Base-by-base conservation (phyloP, 176 grass and related monocot genomes). In the Oryza longistaminata region DNA sequence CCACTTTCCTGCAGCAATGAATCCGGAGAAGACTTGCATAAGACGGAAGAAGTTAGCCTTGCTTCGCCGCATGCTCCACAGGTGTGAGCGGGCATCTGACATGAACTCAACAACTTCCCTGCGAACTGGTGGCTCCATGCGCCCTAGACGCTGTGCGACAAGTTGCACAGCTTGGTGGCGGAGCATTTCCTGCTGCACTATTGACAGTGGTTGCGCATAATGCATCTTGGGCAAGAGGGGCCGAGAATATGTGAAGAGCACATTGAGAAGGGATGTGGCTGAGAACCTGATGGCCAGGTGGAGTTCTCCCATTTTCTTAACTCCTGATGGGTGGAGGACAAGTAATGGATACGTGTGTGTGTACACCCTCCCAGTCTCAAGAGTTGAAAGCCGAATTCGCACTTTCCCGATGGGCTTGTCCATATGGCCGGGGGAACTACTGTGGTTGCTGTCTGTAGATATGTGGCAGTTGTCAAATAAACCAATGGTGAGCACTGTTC, bases 21-120 rank as follows among this genome's bases (percentile, higher is more conserved):
- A 42, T 64, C 90, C 95, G 2, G 91, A 88, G 77, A 95, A 90
- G 45, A 98, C 95, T 48, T 90, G 87, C 93, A 92, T 95, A 16
- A 99, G 93, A 26, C 96, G 87, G 84, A 94, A 99, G 81, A 99
- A 99, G 75, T 99, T 95, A 39, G 96, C 91, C 85, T 99, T 99
- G 91, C 96, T 99, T 73, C 96, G 86, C 24, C 96, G 81, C 96
- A 99, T 94, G 81, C 96, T 99, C 86, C 91, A 99, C 5, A 99
- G 81, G 67, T 95, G 96, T 21, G 91, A 90, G 15, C 85, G 91
- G 33, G 91, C 85, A 65, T 98, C 95, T 35, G 89, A 92, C 95
- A 98, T 93, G 85, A 78, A 98, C 75, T 98, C 95, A 40, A 98
- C 93, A n/a, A 98, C 91, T 86, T 98, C 95, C 48, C 77, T 87